Percentiles rank a stretch among this genome's conserved stretches.
These are phyloP conservation scores for Tricholoma terreum DNA, from an alignment of 768 basidiomycete species.

Conservation along the genomic window DNA sequence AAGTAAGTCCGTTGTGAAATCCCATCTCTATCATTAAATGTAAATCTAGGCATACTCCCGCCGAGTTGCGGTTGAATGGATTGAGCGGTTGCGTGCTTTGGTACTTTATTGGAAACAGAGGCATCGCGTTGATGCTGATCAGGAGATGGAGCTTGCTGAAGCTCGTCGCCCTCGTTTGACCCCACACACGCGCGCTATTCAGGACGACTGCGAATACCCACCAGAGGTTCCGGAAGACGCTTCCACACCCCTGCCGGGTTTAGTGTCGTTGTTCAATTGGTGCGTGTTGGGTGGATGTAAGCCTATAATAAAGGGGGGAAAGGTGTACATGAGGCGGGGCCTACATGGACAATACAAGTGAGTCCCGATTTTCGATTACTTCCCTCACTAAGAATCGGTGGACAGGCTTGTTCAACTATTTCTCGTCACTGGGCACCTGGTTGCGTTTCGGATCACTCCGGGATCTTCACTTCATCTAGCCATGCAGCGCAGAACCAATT, in stretches of 20 bases:
- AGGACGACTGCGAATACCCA: slow-evolving; percentile 37
- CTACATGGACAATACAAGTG: slow-evolving; percentile 77
- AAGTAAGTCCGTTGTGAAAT: slow-evolving; percentile 48
- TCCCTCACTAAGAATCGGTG: not conserved
- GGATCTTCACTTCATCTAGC: slow-evolving; percentile 55
- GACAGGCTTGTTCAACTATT: slow-evolving; percentile 67
- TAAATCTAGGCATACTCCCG: slow-evolving; percentile 57
- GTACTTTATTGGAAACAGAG: slow-evolving; percentile 77
- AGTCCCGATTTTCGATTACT: slow-evolving; percentile 22
- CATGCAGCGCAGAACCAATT: slow-evolving; percentile 51
- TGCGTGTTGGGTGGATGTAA: slow-evolving; percentile 80
- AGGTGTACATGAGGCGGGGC: slow-evolving; percentile 69
- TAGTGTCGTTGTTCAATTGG: slow-evolving; percentile 79
- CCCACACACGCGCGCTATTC: slow-evolving; percentile 44
- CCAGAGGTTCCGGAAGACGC: slow-evolving; percentile 54
- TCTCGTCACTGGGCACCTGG: slow-evolving; percentile 71
- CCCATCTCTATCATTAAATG: not conserved
- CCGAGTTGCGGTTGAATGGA: slow-evolving; percentile 78
- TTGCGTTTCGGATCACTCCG: slow-evolving; percentile 66
- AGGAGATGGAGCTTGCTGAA: slow-evolving; percentile 79
- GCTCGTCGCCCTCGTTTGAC: slow-evolving; percentile 58
- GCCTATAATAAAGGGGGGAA: slow-evolving; percentile 69
- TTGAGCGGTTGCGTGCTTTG: slow-evolving; percentile 67
- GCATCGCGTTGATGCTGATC: slow-evolving; percentile 69
- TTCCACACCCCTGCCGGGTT: slow-evolving; percentile 51